Percentiles rank a stretch among this genome's conserved stretches.
These are phyloP conservation scores for Cryphonectria japonica DNA, from an alignment of 2,329 filamentous ascomycete genomes.

Conservation along the genomic window DNA sequence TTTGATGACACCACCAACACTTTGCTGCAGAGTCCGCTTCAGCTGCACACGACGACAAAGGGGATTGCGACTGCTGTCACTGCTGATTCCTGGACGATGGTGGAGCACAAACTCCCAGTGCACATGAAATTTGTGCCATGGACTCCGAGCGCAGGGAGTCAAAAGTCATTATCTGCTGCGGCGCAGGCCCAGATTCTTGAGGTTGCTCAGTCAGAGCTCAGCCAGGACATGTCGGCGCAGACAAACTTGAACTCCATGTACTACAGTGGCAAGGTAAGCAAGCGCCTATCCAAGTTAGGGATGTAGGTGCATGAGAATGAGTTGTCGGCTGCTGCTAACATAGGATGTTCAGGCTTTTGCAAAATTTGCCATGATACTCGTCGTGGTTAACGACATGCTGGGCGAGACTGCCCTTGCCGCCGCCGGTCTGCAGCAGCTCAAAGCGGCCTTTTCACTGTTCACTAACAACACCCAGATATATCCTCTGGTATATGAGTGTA, in stretches of 20 bases:
- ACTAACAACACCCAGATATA: constrained; percentile 68
- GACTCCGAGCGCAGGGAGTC: constrained; percentile 57
- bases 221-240: constrained; percentile 74
- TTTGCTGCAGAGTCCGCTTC: constrained; percentile 55
- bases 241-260: constrained; percentile 87
- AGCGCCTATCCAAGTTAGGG: no score
- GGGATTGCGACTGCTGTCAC: constrained; percentile 75
- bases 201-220: constrained; percentile 72
- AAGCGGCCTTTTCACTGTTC: constrained; percentile 69
- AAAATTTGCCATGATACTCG: constrained; percentile 74
- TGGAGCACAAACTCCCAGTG: constrained; percentile 72
- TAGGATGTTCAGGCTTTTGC: constrained; percentile 59
- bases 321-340: constrained; percentile 22
- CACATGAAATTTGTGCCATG: constrained; percentile 81
- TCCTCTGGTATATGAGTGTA: constrained; percentile 64
- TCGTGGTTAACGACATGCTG: constrained; percentile 66
- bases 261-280: constrained; percentile 77
- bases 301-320: background rate
- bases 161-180: constrained; percentile 52
- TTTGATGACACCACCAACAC: constrained; percentile 65
- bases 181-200: constrained; percentile 63
- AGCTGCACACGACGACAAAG: constrained; percentile 82
- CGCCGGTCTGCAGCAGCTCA: constrained; percentile 63
- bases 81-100: constrained; percentile 76
- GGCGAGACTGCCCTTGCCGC: constrained; percentile 60